Evolutionary conservation across 1,284 basidiomycete genomes (phyloP).

Genomic region (Ustilago crameri): DNA sequence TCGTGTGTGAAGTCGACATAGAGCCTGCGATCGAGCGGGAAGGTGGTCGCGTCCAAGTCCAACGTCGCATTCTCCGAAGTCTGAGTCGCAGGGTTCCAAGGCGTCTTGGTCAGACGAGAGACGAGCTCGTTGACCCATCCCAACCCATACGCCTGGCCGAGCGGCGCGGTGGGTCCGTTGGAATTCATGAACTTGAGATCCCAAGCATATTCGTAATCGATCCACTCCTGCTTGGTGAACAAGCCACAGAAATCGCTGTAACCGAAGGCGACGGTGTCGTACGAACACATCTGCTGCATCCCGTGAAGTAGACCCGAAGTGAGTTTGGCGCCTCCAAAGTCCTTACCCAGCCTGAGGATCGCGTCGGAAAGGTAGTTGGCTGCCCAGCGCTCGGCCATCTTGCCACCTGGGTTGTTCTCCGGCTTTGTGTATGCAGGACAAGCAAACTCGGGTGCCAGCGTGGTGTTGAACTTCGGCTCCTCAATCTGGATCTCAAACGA

Average conservation of each 20-base stretch:
- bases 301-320: slow-evolving; percentile 45
- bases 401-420: slow-evolving; percentile 20
- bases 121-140: slow-evolving; percentile 76
- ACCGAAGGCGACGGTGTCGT: slow-evolving; percentile 82
- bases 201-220: slow-evolving; percentile 81
- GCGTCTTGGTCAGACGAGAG: slow-evolving; percentile 42
- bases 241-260: slow-evolving; percentile 88
- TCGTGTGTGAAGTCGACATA: slow-evolving; percentile 68
- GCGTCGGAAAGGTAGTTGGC: slow-evolving; percentile 61
- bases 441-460: slow-evolving; percentile 63
- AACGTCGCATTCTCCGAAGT: slow-evolving; percentile 65
- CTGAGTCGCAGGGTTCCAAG: slow-evolving; percentile 47
- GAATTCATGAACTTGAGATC: slow-evolving; percentile 72
- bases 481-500: slow-evolving; percentile 66
- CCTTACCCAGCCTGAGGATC: slow-evolving; percentile 45
- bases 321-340: slow-evolving; percentile 47
- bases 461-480: slow-evolving; percentile 60
- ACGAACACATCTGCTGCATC: slow-evolving; percentile 66
- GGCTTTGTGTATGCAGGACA: slow-evolving; percentile 39
- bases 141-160: slow-evolving; percentile 81
- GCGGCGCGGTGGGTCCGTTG: slow-evolving; percentile 82
- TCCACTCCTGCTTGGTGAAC: slow-evolving; percentile 89
- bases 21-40: slow-evolving; percentile 60
- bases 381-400: slow-evolving; percentile 50
- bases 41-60: slow-evolving; percentile 47